Evolutionary conservation across 1,284 basidiomycete species (phyloP).

Genomic region (Somion occarium): DNA sequence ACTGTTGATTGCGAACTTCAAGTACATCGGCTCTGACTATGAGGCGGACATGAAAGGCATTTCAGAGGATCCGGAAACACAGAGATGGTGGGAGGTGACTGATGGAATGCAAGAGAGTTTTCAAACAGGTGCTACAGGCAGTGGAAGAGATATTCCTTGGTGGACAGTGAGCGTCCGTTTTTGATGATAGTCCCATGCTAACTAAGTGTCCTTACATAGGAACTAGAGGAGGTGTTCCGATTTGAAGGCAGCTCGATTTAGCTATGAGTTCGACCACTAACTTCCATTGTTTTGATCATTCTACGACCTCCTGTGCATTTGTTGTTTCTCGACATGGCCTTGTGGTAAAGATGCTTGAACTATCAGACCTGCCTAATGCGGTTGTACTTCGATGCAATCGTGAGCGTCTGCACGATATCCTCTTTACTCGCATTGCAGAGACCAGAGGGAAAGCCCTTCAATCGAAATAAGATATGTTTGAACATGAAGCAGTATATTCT

Average conservation of each 20-base stretch:
- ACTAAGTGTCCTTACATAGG: background rate
- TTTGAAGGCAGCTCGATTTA: slow-evolving; percentile 1
- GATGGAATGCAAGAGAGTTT: slow-evolving; percentile 79
- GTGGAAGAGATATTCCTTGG: slow-evolving; percentile 63
- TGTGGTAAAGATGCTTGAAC: too few relatives aligned
- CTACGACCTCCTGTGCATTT: too few relatives aligned
- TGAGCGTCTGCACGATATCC: too few relatives aligned
- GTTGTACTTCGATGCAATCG: too few relatives aligned
- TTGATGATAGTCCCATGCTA: background rate
- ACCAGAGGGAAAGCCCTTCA: too few relatives aligned
- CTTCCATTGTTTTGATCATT: too few relatives aligned
- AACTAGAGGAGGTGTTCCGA: slow-evolving; percentile 2
- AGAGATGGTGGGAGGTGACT: slow-evolving; percentile 73
- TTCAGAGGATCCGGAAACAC: slow-evolving; percentile 61
- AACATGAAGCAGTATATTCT: too few relatives aligned
- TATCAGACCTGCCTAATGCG: too few relatives aligned
- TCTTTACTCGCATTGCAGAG: too few relatives aligned
- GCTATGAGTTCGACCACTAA: too few relatives aligned
- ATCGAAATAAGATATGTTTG: too few relatives aligned
- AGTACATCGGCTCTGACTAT: slow-evolving; percentile 59
- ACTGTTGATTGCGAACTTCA: slow-evolving; percentile 69
- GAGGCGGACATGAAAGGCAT: slow-evolving; percentile 64
- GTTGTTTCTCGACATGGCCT: too few relatives aligned
- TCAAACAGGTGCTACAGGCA: slow-evolving; percentile 62
- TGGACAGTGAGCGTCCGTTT: slow-evolving; percentile 42